Base-by-base conservation (phyloP, 2,329 filamentous ascomycete genomes). In the Alternaria sp. region DNA sequence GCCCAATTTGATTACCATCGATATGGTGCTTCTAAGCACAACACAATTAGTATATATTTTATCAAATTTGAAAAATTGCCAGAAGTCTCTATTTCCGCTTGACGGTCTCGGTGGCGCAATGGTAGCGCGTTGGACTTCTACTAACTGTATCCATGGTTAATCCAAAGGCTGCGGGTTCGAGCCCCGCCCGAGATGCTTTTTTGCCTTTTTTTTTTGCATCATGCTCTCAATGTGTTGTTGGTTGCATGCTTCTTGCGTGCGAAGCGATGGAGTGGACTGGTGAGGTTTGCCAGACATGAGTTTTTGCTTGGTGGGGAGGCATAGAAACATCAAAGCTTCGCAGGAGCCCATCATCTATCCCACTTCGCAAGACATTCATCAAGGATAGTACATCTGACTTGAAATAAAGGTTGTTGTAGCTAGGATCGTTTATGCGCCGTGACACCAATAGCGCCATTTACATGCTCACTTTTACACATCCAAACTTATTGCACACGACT, bases 81-180 rank as follows among this genome's bases (percentile, higher is more conserved):
- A 72, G 64, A 70, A 69, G 64, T 70, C 60, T 63, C 25, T 48
- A 69, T 68, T 69, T 67, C 65, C 63, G 60, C 45, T 58, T 55
- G 46, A 53, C 53, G 63, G 70, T 69, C 70, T 70, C 69, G 65
- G 68, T 74, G 71, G 71, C 71, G 71, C 71, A 74, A 74, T 74
- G 71, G 71, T 74, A 74, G 71, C 71, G 71, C 71, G 71, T 72
- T 72, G 70, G 71, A 74, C 71, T 74, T 74, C 70, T 74, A 74
- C 57, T 34, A 44, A 22, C 43, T 45, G 12, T 45, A n/a, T 55
- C 28, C 44, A 22, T 32, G 34, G 30, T 50, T 53, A 32, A 73
- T 74, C 71, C 70, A 72, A 72, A 74, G 71, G 71, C 69, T 74
- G 71, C 68, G 71, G 71, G 71, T 74, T 74, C 71, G 71, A 74